Conservation (phyloP, 495 filamentous ascomycete genomes). For the Neurospora sp. region DNA sequence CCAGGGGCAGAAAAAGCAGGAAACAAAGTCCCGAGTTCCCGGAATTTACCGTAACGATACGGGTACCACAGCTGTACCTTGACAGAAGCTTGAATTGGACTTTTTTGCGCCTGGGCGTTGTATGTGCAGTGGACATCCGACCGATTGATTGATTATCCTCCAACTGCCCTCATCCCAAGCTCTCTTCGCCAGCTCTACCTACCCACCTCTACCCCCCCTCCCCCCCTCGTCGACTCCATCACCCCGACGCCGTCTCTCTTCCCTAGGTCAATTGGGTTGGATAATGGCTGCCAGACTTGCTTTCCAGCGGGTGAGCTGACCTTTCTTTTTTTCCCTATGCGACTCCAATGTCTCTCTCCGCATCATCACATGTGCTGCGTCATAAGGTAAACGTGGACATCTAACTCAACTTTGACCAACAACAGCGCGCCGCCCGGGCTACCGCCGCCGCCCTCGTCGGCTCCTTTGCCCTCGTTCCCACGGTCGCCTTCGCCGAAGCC, state of each 20-base stretch:
- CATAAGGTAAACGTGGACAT: neutral
- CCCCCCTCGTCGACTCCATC: neutral
- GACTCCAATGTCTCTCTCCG: neutral
- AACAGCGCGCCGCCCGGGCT: constrained; percentile 36
- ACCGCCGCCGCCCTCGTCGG: constrained; percentile 37
- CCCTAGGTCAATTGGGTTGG: constrained; percentile 29
- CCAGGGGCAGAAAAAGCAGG: neutral
- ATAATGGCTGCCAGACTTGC: constrained; percentile 44
- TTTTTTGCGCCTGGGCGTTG: neutral
- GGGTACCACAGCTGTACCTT: neutral
- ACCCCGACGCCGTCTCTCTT: constrained; percentile 1
- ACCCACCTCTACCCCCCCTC: neutral
- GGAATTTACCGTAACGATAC: neutral
- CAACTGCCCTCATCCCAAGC: constrained; percentile 6
- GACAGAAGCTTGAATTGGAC: neutral
- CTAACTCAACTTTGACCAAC: constrained; percentile 1
- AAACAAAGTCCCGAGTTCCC: neutral
- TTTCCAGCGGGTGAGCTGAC: constrained; percentile 33
- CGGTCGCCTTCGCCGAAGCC: constrained; percentile 36
- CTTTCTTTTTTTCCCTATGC: neutral
- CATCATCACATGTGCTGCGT: neutral
- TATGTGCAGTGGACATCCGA: neutral
- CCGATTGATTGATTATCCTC: neutral
- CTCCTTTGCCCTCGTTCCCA: constrained; percentile 33
- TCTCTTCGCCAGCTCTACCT: constrained; percentile 3